Percentiles rank a stretch among this genome's conserved stretches.
Evolutionary conservation across 1,284 basidiomycete species (phyloP).

Genomic region (Abortiporus biennis): DNA sequence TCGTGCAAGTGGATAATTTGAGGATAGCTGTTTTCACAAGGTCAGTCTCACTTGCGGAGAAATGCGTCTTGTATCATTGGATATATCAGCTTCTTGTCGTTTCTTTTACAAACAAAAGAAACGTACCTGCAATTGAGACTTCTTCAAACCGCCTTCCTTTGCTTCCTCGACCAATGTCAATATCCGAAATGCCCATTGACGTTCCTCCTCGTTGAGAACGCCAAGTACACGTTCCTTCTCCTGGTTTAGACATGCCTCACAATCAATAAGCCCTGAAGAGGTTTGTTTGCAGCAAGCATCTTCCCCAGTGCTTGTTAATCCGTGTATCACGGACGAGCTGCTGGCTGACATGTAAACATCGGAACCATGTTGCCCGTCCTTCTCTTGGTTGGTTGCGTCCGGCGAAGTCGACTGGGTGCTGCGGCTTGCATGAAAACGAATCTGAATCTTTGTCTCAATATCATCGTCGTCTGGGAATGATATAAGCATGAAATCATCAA

Average conservation of each 20-base stretch:
- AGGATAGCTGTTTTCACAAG: slow-evolving; percentile 23
- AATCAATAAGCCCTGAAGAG: slow-evolving; percentile 47
- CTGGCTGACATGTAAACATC: no score
- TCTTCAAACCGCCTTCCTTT: background rate
- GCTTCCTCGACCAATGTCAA: slow-evolving; percentile 35
- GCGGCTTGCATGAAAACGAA: no score
- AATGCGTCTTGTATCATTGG: no score
- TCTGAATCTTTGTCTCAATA: slow-evolving; percentile 58
- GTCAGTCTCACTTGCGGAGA: no score
- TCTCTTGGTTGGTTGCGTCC: no score
- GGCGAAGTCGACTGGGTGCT: no score
- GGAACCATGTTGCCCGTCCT: no score
- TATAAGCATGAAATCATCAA: slow-evolving; percentile 1
- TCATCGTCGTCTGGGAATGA: slow-evolving; percentile 63
- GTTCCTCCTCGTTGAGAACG: slow-evolving; percentile 29
- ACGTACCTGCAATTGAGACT: background rate
- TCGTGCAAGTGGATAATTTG: slow-evolving; percentile 36
- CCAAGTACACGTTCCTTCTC: slow-evolving; percentile 32
- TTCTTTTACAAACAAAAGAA: slow-evolving; percentile 2
- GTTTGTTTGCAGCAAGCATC: slow-evolving; percentile 45
- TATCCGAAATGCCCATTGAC: slow-evolving; percentile 30
- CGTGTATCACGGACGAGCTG: no score
- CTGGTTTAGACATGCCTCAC: slow-evolving; percentile 47
- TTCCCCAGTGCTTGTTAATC: slow-evolving; percentile 34
- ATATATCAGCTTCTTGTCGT: no score